A percentile compares a stretch with the other conserved stretches of the same genome.
Evolutionary conservation across 148 eudicot genomes (phyloP).

Genomic region (Bassia scoparia): DNA sequence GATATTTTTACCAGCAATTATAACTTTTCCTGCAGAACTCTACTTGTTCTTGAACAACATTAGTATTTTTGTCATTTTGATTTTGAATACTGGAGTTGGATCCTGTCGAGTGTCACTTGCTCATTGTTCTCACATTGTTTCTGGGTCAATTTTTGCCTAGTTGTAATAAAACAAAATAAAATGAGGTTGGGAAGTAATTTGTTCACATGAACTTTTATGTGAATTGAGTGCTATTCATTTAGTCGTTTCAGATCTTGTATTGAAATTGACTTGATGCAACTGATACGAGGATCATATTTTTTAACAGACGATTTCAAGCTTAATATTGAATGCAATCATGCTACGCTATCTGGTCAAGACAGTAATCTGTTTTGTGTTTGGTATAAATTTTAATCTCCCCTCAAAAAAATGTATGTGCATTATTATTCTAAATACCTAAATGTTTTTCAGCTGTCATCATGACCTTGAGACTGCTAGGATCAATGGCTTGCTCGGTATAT

Average conservation of each 20-base stretch:
- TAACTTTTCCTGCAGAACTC: too few species aligned
- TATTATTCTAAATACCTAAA: neutral
- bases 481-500: constrained; percentile 88
- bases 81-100: neutral
- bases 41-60: too few species aligned
- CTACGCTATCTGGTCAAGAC: constrained; percentile 97
- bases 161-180: neutral
- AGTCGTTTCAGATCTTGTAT: neutral
- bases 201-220: neutral
- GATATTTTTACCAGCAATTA: neutral
- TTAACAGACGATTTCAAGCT: constrained; percentile 79
- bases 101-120: neutral
- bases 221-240: neutral
- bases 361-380: constrained; percentile 31
- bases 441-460: constrained; percentile 79
- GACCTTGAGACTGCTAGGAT: constrained; percentile 98
- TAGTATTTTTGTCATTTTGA: neutral
- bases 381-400: neutral
- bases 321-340: constrained; percentile 98
- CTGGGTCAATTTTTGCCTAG: neutral
- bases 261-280: neutral
- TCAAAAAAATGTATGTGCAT: too few species aligned
- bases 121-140: neutral
- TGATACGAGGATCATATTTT: constrained; percentile 9
- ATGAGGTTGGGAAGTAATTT: neutral